These are phyloP conservation scores for Cladophialophora chaetospira DNA, from an alignment of 2,329 filamentous ascomycete species.

Conservation along the genomic window DNA sequence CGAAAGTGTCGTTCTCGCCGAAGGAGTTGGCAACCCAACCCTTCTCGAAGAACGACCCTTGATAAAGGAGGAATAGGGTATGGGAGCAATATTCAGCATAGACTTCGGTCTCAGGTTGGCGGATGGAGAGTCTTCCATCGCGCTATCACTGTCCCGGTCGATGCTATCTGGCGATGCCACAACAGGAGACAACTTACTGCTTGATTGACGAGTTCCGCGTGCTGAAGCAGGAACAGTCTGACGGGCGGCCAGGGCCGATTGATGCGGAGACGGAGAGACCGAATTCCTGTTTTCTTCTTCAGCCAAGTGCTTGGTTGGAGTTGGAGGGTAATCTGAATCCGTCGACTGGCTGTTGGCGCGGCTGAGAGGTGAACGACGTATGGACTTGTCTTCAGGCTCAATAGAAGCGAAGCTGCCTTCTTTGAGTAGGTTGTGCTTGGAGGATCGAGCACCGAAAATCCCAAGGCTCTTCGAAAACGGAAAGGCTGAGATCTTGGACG, in stretches of 20 bases:
- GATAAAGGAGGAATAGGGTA: constrained; percentile 39
- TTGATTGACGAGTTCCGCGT: constrained; percentile 31
- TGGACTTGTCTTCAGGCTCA: constrained; percentile 72
- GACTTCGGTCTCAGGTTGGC: constrained; percentile 37
- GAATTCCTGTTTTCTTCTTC: constrained; percentile 23
- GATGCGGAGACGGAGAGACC: constrained; percentile 33
- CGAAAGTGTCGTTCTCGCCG: constrained; percentile 41
- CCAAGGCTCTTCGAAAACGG: constrained; percentile 67
- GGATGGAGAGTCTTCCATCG: constrained; percentile 39
- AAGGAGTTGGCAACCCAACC: constrained; percentile 44
- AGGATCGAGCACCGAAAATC: constrained; percentile 62
- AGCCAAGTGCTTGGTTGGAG: constrained; percentile 72
- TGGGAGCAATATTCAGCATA: constrained; percentile 38
- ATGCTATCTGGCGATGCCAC: constrained; percentile 33
- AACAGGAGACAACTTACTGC: constrained; percentile 43
- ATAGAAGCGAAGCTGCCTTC: constrained; percentile 76
- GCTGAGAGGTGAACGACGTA: constrained; percentile 59
- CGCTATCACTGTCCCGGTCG: constrained; percentile 39
- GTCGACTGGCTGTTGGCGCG: constrained; percentile 59
- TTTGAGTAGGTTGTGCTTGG: constrained; percentile 52
- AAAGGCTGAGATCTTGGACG: constrained; percentile 63
- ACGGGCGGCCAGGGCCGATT: constrained; percentile 29
- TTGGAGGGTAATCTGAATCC: constrained; percentile 82
- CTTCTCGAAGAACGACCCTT: constrained; percentile 44
- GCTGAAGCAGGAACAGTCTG: constrained; percentile 26